These are phyloP conservation scores for Starmerella apis DNA, from an alignment of 805 yeast species.

Conservation along the genomic window DNA sequence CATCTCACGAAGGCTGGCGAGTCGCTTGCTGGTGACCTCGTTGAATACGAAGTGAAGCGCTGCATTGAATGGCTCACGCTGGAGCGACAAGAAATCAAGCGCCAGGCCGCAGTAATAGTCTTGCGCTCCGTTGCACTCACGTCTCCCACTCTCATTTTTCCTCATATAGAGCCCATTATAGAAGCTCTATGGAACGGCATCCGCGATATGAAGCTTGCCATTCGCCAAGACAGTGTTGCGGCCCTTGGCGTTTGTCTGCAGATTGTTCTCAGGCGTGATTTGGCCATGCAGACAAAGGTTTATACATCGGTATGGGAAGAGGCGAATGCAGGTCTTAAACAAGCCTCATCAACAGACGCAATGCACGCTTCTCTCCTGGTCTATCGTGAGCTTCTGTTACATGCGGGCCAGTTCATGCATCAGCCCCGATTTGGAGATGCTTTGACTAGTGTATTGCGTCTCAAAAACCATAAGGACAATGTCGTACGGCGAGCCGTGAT, in stretches of 20 bases:
- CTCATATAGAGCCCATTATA: slow-evolving; percentile 65
- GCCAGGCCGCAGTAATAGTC: slow-evolving; percentile 84
- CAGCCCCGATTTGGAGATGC: slow-evolving; percentile 58
- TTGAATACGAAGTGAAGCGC: slow-evolving; percentile 79
- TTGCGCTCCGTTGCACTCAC: slow-evolving; percentile 74
- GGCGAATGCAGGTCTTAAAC: slow-evolving; percentile 50
- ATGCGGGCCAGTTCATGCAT: slow-evolving; percentile 62
- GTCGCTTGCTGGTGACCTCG: slow-evolving; percentile 83
- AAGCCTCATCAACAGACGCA: slow-evolving; percentile 43
- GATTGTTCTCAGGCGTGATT: slow-evolving; percentile 71
- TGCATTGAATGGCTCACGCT: slow-evolving; percentile 85
- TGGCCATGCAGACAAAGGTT: slow-evolving; percentile 61
- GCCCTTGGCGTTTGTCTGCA: slow-evolving; percentile 67
- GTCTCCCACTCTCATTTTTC: slow-evolving; percentile 73
- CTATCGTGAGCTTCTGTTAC: slow-evolving; percentile 62
- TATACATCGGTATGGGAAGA: slow-evolving; percentile 57
- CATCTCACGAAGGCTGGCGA: slow-evolving; percentile 73
- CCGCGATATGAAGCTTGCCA: slow-evolving; percentile 61
- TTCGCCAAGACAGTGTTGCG: slow-evolving; percentile 74
- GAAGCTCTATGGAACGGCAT: slow-evolving; percentile 82
- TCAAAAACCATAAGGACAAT: slow-evolving; percentile 65
- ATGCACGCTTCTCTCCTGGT: slow-evolving; percentile 83
- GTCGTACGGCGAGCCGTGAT: slow-evolving; percentile 79
- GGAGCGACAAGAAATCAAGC: slow-evolving; percentile 66
- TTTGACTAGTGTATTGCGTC: slow-evolving; percentile 59